phyloP scores from a whole-genome alignment of 495 filamentous ascomycete genomes.

The Tuber microsphaerosporum region DNA sequence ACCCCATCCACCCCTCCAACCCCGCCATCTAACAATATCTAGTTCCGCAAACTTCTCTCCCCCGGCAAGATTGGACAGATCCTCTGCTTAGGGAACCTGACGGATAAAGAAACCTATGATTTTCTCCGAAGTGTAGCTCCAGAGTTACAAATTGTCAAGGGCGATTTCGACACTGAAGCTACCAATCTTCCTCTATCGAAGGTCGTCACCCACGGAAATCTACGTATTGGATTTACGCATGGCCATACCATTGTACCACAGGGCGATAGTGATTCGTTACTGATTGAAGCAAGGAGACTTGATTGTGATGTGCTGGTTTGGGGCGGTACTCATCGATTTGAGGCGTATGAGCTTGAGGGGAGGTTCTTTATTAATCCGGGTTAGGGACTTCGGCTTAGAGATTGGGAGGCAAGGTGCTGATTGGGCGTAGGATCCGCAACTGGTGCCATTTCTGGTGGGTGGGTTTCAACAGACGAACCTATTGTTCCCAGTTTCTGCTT shows the following conservation, averaged over 20 bases:
- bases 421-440: slow-evolving; percentile 29
- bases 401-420: not conserved
- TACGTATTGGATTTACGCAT: slow-evolving; percentile 94
- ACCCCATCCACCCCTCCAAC: slow-evolving; percentile 16
- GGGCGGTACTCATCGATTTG: slow-evolving; percentile 95
- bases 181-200: slow-evolving; percentile 83
- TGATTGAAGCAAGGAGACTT: slow-evolving; percentile 90
- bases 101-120: slow-evolving; percentile 86
- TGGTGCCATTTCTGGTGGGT: slow-evolving; percentile 47
- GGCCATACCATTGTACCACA: slow-evolving; percentile 90
- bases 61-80: slow-evolving; percentile 98
- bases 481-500: slow-evolving; percentile 91
- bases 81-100: slow-evolving; percentile 93
- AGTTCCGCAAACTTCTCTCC: slow-evolving; percentile 98
- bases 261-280: slow-evolving; percentile 79
- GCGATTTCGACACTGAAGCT: slow-evolving; percentile 88
- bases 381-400: slow-evolving; percentile 60
- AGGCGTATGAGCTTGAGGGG: slow-evolving; percentile 97
- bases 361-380: slow-evolving; percentile 98
- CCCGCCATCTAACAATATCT: slow-evolving; percentile 27
- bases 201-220: slow-evolving; percentile 84
- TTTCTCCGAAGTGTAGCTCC: slow-evolving; percentile 86
- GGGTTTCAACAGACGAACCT: slow-evolving; percentile 66
- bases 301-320: slow-evolving; percentile 95
- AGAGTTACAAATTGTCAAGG: slow-evolving; percentile 91